Evolutionary conservation across 2,329 filamentous ascomycete species (phyloP), one percentile per base, ranked within the genome.

Genomic region (Pseudogymnoascus sp.): DNA sequence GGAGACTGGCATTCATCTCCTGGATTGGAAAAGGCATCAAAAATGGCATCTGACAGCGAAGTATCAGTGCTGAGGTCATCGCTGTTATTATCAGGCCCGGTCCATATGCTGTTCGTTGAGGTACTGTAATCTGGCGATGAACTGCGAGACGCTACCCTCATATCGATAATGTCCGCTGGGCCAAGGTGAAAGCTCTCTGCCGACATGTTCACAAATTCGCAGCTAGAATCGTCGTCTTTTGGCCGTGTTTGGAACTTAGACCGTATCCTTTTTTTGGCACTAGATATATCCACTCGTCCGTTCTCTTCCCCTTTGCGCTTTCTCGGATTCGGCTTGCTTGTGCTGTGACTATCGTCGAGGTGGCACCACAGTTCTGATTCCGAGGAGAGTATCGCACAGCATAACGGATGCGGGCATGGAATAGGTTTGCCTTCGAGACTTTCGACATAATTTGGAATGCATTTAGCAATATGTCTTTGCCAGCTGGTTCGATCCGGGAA

Each of bases 21-120:
- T 57, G 54, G n/a, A 22, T 65, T 20, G 62, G 62, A 57, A 60
- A 57, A 18, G 39, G 30, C 39, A 36, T 64, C 41, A 36, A 60
- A 61, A 64, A 60, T 64, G 20, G 64, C 35, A 12, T 65, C 14
- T 61, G 28, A 62, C 14, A 64, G 28, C 62, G 58, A 64, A 64
- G 60, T 65, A 63, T 65, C 30, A 11, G 11, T 62, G 62, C 4
- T 62, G 22, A 60, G 62, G n/a, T 3, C 36, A 38, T 38, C 36
- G 36, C 36, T 38, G 36, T 14, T 38, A 22, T 65, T 12, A 50
- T 63, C 30, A 11, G 61, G 4, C 58, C 59, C 61, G 11, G 63
- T 60, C 41, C 30, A 65, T 18, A 18, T 18, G 41, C 43, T 57
- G 37, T 41, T 35, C 57, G 16, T 20, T 62, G 43, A 54, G 30